Base-by-base conservation (phyloP, 1,284 basidiomycete genomes). In the Earliella scabrosa region DNA sequence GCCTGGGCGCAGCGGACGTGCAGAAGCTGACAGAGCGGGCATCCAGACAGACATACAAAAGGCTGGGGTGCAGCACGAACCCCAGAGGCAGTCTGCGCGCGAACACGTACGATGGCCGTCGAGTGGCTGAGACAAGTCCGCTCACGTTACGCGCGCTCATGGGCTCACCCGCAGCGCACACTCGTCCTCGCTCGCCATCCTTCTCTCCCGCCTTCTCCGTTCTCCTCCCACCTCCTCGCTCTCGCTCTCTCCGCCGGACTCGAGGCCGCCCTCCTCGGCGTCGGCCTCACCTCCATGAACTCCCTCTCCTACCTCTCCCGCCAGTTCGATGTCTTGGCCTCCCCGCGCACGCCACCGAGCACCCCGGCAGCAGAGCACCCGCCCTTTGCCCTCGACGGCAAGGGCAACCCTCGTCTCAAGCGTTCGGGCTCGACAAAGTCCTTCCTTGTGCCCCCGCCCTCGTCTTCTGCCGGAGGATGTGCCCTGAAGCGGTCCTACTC, bases 361-460 rank as follows among this genome's bases (percentile, higher is more conserved):
- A 82, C 81, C 0, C 80, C 81, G 50, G 70, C 73, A 34, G 66
- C 74, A 45, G 74, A 77, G 44, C 50, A 61, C 27, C 48, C 63
- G 10, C 63, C 66, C 13, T 56, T 64, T 24, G 73, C 62, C 36
- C 50, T 55, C 45, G 48, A 61, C 26, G 56, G 61, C 18, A 66
- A 70, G 59, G 65, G 66, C 36, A 71, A 71, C 56, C 56, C 66
- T 8, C 65, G 70, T 3, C 69, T 82, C 39, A 80, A 77, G 56
- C 77, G 74, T 56, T 80, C 82, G n/a, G 86, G 85, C 81, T 83
- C 83, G 38, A 77, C 82, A 46, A 80, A 76, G 66, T 80, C 80
- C 13, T 79, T 82, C 61, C 76, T 81, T 52, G 75, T 80, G 54
- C 71, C 74, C 20, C 74, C 73, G 40, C 64, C 71, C 29, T 55